Evolutionary conservation across 768 basidiomycete genomes (phyloP).

Genomic region (Hericium coralloides): DNA sequence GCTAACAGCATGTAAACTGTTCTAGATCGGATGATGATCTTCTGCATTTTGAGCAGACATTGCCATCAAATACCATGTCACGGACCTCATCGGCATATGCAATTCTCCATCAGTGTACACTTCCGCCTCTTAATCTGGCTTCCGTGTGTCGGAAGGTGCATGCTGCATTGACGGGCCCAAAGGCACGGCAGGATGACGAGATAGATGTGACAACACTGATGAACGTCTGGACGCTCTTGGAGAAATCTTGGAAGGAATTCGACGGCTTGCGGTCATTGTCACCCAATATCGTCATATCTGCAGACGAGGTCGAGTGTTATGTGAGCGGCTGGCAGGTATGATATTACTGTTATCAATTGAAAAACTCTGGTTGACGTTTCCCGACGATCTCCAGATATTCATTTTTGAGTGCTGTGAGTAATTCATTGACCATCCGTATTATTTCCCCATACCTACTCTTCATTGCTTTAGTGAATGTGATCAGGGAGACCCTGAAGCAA

Average conservation of each 20-base stretch:
- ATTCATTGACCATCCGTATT: constrained; percentile 2
- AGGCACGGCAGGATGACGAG: constrained; percentile 50
- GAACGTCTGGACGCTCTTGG: constrained; percentile 80
- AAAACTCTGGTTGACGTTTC: background rate
- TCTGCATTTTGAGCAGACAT: constrained; percentile 55
- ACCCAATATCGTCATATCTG: constrained; percentile 29
- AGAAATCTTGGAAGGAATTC: constrained; percentile 78
- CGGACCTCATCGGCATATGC: constrained; percentile 36
- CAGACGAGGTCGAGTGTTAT: constrained; percentile 55
- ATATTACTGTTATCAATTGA: constrained; percentile 1
- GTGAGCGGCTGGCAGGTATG: constrained; percentile 82
- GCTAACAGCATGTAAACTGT: background rate
- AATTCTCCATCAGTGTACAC: constrained; percentile 50
- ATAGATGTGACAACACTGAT: constrained; percentile 59
- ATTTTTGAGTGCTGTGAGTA: constrained; percentile 82
- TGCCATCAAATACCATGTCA: constrained; percentile 25
- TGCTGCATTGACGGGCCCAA: constrained; percentile 66
- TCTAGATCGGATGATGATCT: constrained; percentile 70
- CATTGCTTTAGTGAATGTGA: constrained; percentile 56
- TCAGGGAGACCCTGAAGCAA: constrained; percentile 74
- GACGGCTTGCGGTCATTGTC: constrained; percentile 46
- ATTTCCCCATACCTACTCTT: background rate
- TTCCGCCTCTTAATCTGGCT: constrained; percentile 67
- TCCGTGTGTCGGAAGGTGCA: constrained; percentile 75
- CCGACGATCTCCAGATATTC: constrained; percentile 48